These are phyloP conservation scores for Suillus ampliporus DNA, from an alignment of 768 basidiomycete genomes.

Conservation along the genomic window DNA sequence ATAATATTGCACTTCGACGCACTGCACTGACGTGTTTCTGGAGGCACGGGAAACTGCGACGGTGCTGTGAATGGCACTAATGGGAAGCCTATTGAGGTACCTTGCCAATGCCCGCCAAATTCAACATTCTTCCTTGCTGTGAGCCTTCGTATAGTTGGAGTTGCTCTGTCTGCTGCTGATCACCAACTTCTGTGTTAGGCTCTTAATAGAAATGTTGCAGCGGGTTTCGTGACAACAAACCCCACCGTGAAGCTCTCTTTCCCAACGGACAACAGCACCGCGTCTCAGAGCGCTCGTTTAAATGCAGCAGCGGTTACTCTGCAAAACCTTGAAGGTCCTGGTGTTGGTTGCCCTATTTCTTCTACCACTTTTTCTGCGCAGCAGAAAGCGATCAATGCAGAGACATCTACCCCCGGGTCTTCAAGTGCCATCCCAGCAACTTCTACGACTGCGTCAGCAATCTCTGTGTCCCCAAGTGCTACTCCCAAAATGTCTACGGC, in stretches of 20 bases:
- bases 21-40: not conserved
- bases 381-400: slow-evolving; percentile 30
- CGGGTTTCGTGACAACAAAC: slow-evolving; percentile 70
- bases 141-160: slow-evolving; percentile 15
- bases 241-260: slow-evolving; percentile 62
- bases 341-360: slow-evolving; percentile 68
- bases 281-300: slow-evolving; percentile 60
- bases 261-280: slow-evolving; percentile 62
- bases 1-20: not conserved
- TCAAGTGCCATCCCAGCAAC: slow-evolving; percentile 1
- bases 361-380: slow-evolving; percentile 63
- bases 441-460: not conserved
- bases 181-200: slow-evolving; percentile 29
- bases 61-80: slow-evolving; percentile 62
- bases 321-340: slow-evolving; percentile 76
- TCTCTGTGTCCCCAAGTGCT: slow-evolving; percentile 6
- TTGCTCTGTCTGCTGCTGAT: slow-evolving; percentile 12
- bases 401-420: slow-evolving; percentile 12
- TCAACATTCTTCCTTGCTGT: slow-evolving; percentile 58
- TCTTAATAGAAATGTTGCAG: slow-evolving; percentile 60
- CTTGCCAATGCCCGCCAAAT: slow-evolving; percentile 68
- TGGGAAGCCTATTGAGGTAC: slow-evolving; percentile 63
- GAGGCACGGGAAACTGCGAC: slow-evolving; percentile 72
- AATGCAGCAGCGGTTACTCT: slow-evolving; percentile 65
- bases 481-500: not conserved